Percentiles rank a stretch among this genome's conserved stretches.
Evolutionary conservation across 2,329 filamentous ascomycete genomes (phyloP).

Genomic region (Neonectria ditissima): DNA sequence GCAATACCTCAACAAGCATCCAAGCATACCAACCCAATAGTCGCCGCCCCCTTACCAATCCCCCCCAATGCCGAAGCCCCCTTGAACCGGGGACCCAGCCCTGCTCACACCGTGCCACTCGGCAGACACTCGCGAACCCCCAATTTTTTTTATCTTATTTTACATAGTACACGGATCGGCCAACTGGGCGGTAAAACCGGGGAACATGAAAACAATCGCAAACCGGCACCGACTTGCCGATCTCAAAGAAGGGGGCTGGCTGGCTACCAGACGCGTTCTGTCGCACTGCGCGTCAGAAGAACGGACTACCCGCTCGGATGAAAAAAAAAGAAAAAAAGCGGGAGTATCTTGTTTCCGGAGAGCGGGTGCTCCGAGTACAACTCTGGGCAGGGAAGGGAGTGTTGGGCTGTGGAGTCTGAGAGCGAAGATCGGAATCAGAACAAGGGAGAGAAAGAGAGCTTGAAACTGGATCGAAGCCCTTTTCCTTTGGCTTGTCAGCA

Average conservation of each 20-base stretch:
- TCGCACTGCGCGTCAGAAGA: constrained; percentile 13
- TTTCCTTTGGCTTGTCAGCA: background rate
- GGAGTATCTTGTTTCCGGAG: constrained; percentile 20
- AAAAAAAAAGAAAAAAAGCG: background rate
- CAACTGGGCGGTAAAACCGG: background rate
- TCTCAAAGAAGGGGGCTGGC: too few species aligned
- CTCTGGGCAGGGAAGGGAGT: constrained; percentile 8
- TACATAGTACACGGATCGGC: constrained; percentile 1
- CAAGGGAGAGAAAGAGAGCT: constrained; percentile 5
- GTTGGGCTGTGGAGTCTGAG: constrained; percentile 20
- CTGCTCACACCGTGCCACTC: background rate
- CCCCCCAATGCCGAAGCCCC: too few species aligned
- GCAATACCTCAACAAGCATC: background rate
- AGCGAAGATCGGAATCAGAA: constrained; percentile 10
- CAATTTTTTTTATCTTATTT: too few species aligned
- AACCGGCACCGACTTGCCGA: background rate
- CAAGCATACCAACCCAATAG: background rate
- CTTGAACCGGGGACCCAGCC: background rate
- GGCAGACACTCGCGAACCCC: background rate
- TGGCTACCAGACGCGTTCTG: constrained; percentile 8
- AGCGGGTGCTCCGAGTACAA: constrained; percentile 14
- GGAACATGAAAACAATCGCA: background rate
- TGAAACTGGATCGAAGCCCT: constrained; percentile 6
- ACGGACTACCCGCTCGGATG: constrained; percentile 7
- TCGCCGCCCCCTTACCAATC: background rate